Evolutionary conservation across 192 early-diverging fungal genomes (phyloP).

Genomic region (Ramicandelaber brevisporus): DNA sequence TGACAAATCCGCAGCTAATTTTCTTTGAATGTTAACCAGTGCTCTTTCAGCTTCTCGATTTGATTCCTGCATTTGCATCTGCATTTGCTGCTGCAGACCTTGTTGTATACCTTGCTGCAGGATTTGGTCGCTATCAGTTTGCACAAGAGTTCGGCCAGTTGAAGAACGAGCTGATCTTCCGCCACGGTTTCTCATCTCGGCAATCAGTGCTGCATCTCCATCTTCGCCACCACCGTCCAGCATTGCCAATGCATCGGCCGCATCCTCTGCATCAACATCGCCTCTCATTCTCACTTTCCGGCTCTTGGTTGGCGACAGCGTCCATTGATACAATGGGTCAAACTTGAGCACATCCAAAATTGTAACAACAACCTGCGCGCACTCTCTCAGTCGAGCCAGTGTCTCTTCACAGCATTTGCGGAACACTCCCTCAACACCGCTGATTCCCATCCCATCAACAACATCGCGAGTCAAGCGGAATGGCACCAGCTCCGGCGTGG

Average conservation of each 20-base stretch:
- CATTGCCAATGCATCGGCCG: constrained; percentile 1
- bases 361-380: constrained; percentile 54
- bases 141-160: no score
- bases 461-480: constrained; percentile 80
- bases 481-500: constrained; percentile 74
- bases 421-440: constrained; percentile 58
- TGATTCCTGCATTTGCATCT: no score
- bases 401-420: constrained; percentile 50
- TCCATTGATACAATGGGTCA: constrained; percentile 67
- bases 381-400: constrained; percentile 46
- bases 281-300: constrained; percentile 8
- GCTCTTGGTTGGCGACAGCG: constrained; percentile 12
- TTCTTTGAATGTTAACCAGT: constrained; percentile 28
- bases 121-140: no score
- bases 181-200: constrained; percentile 2
- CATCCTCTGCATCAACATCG: constrained; percentile 2
- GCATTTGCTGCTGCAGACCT: no score
- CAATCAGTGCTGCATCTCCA: not conserved
- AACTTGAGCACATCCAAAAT: constrained; percentile 87
- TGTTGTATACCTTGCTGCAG: no score
- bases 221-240: constrained; percentile 1
- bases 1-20: constrained; percentile 25
- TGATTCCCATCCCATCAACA: constrained; percentile 65
- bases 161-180: constrained; percentile 1
- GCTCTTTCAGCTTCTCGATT: constrained; percentile 47